These are phyloP conservation scores for Xylariaceae sp. DNA, from an alignment of 2,329 filamentous ascomycete genomes.

Conservation along the genomic window DNA sequence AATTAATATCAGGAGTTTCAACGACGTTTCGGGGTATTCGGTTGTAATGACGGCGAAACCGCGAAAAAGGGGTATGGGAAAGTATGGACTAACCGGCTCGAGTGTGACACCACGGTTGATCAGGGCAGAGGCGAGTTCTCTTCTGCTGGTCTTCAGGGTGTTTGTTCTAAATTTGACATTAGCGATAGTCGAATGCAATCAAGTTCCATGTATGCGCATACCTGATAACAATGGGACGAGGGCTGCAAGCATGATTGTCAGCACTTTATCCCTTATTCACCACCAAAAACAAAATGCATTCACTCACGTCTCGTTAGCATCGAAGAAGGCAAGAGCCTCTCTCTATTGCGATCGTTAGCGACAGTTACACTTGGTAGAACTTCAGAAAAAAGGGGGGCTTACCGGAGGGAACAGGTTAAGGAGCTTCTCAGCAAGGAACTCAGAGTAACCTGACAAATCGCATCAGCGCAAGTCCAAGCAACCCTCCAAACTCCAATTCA, in stretches of 20 bases:
- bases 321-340: constrained; percentile 97
- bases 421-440: constrained; percentile 92
- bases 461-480: background rate
- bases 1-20: background rate
- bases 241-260: constrained; percentile 27
- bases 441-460: constrained; percentile 57
- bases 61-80: no score
- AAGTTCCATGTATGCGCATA: background rate
- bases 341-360: constrained; percentile 9
- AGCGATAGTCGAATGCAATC: background rate
- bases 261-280: background rate
- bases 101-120: constrained; percentile 68
- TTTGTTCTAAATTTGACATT: constrained; percentile 59
- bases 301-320: constrained; percentile 79
- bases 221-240: constrained; percentile 83
- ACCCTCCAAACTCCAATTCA: background rate
- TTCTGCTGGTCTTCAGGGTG: constrained; percentile 71
- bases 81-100: constrained; percentile 56
- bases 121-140: constrained; percentile 63
- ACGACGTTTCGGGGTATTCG: background rate
- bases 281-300: background rate
- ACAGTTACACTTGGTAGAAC: background rate
- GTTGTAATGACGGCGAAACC: background rate
- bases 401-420: constrained; percentile 84
- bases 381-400: background rate